Evolutionary conservation across 768 basidiomycete species (phyloP), one percentile per base, ranked within the genome.

Genomic region (Strobilomyces dryophilus): DNA sequence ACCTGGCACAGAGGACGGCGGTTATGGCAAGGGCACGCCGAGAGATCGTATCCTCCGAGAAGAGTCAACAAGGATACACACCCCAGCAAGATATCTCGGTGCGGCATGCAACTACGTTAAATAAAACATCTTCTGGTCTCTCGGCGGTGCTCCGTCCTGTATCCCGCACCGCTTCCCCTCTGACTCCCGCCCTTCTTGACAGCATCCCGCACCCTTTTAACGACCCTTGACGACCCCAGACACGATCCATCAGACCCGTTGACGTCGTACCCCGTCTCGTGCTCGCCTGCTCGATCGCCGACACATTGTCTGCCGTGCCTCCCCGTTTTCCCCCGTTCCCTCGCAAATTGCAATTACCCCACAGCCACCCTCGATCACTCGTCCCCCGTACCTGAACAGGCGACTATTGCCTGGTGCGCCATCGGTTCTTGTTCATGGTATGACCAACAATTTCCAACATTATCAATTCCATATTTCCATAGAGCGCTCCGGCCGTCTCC

Each of bases 371-470:
- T 49, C 67, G 68, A 70, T 70, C 66, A 60, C 57, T 24, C 24
- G 46, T 55, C 53, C 39, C 58, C 54, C 47, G 63, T 67, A 65
- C 65, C 67, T 68, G 65, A 58, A 59, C 51, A 58, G 57, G 60
- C 63, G 48, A 65, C 60, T 46, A 44, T 61, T 63, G 54, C 55
- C 63, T 63, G 63, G 68, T 66, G 59, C 62, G 68, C 63, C 63
- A 51, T 60, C 60, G 59, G 58, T 56, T 67, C 59, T 58, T 61
- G 59, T 53, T 50, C 61, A 67, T 61, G 65, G 58, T 67, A 70
- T 70, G 67, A 67, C 65, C 65, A 57, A 56, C 57, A 49, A 68
- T 68, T 68, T 68, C 67, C 66, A 68, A 69, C 67, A 59, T 52
- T 46, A 51, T 61, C 61, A 65, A 69, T 70, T 70, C 52, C 67